Evolutionary conservation across 2,329 filamentous ascomycete genomes (phyloP).

Genomic region (Curvularia spicifera): DNA sequence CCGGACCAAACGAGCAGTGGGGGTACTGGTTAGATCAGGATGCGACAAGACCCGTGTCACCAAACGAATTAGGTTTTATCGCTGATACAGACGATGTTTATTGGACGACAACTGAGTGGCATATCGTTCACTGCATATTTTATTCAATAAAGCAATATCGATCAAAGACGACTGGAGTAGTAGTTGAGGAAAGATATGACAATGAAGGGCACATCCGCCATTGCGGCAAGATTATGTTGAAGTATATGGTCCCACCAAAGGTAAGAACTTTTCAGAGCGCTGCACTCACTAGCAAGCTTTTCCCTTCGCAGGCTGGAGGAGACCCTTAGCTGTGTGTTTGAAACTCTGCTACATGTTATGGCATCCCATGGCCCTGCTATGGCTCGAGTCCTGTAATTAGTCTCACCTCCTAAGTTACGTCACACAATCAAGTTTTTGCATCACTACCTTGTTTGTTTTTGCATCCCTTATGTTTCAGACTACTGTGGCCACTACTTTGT

Average conservation of each 20-base stretch:
- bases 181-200: not conserved
- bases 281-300: not conserved
- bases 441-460: too few relatives aligned
- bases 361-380: too few relatives aligned
- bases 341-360: not conserved
- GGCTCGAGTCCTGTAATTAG: too few relatives aligned
- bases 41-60: not conserved
- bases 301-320: not conserved
- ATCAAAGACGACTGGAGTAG: not conserved
- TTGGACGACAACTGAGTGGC: not conserved
- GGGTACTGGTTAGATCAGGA: not conserved
- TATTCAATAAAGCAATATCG: not conserved
- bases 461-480: too few relatives aligned
- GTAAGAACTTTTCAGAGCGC: not conserved
- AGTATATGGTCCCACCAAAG: not conserved
- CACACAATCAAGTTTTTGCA: too few relatives aligned
- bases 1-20: not conserved
- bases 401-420: too few relatives aligned
- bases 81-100: not conserved
- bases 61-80: not conserved
- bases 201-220: not conserved
- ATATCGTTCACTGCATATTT: not conserved
- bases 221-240: not conserved
- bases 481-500: too few relatives aligned
- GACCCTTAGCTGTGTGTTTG: not conserved